phyloP scores from a whole-genome alignment of 2,329 filamentous ascomycete genomes.

The Penicillium fuscoglaucum region DNA sequence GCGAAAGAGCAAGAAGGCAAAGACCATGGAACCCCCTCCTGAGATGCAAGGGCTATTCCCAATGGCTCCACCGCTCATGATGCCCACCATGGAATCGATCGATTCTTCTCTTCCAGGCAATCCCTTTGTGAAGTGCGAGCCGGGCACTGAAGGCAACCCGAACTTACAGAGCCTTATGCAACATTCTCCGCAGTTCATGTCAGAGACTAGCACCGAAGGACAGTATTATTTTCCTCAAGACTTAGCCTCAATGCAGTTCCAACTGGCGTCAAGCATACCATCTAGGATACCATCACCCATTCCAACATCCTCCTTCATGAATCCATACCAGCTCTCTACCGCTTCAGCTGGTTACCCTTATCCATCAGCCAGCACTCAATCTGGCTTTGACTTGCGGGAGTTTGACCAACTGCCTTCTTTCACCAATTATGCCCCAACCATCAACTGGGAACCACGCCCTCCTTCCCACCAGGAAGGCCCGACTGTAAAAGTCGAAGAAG shows the following conservation, averaged over 20 bases:
- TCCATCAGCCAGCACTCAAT: not conserved
- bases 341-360: not conserved
- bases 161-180: not conserved
- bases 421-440: not conserved
- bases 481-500: not conserved
- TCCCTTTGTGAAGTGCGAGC: conserved; percentile 29
- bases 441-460: conserved; percentile 6
- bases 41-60: conserved; percentile 13
- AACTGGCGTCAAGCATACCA: not conserved
- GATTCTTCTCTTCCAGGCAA: conserved; percentile 9
- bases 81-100: conserved; percentile 17
- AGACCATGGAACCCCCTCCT: conserved; percentile 18
- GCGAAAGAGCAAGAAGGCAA: conserved; percentile 25
- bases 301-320: conserved; percentile 2
- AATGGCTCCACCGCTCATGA: conserved; percentile 10
- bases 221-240: conserved; percentile 11
- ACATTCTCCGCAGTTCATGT: conserved; percentile 7
- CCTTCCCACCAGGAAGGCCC: not conserved
- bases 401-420: not conserved
- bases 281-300: not conserved
- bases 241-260: not conserved
- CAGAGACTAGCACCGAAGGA: not conserved
- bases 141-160: conserved; percentile 10
- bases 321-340: not conserved
- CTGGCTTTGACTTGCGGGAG: not conserved